Evolutionary conservation across 176 grass and related monocot species (phyloP), one percentile per base, ranked within the genome.

Genomic region (Eragrostis curvula): DNA sequence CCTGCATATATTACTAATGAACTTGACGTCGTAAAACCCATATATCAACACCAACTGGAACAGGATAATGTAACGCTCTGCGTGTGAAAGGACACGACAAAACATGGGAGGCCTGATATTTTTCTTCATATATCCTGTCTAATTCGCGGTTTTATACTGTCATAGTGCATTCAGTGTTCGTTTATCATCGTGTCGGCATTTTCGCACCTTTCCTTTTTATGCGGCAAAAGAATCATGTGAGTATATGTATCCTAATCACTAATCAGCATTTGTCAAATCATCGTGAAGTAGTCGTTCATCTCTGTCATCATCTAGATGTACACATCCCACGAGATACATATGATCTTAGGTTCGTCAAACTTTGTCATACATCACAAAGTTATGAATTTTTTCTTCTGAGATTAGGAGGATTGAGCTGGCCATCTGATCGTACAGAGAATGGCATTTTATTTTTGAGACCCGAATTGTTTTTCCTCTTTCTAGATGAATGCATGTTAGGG

Each of bases 201-300:
- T 64, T 77, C 62, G 16, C 46, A 30, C 2, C 17, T 63, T 70
- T 24, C 30, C 17, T 63, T 23, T 36, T 78, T 57, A 29, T 41
- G 41, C 4, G 73, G 10, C 2, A 13, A 57, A 57, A 57, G 59
- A 56, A 79, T 36, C 80, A 67, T 53, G 48, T 88, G 80, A 71
- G 30, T 43, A 25, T 62, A 53, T 27, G 15, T 42, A 67, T 83
- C 58, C 7, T 79, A 79, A 83, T 83, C 66, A 83, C 5, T 70
- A 87, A 88, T 82, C 56, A 83, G 13, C 45, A 71, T 15, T 65
- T 15, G 47, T 25, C 14, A 25, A 36, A 11, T 72, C 32, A 24
- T 32, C 18, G 10, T 9, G 66, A 27, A 36, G 14, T 71, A 49
- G 51, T 58, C 52, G 23, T 56, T 48, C 71, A 10, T 44, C 76